These are phyloP conservation scores for Elymus sibiricus DNA, from an alignment of 176 grass and related monocot genomes.

Conservation along the genomic window DNA sequence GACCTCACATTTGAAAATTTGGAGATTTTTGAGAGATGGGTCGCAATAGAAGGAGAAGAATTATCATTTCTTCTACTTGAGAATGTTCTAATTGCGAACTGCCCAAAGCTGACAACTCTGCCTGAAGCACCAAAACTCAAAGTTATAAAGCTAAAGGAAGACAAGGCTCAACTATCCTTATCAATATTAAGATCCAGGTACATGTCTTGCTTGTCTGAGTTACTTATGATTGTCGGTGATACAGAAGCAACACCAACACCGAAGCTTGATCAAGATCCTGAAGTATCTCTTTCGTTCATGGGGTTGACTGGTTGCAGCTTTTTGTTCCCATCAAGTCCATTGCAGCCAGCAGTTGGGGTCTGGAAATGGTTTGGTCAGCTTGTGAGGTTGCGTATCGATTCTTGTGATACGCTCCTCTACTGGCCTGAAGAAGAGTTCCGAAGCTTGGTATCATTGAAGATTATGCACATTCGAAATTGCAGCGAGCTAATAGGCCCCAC, in stretches of 20 bases:
- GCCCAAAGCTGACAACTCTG: conserved; percentile 3
- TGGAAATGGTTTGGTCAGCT: neutral
- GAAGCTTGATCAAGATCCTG: neutral
- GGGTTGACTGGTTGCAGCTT: neutral
- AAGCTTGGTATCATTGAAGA: neutral
- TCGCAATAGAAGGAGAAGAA: neutral
- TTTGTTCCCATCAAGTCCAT: neutral
- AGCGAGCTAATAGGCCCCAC: neutral
- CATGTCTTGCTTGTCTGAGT: neutral
- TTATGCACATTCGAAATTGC: accelerated
- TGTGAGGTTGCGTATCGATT: accelerated
- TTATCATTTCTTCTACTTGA: neutral
- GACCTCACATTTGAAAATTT: neutral
- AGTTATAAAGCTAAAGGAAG: neutral
- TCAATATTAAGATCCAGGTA: neutral
- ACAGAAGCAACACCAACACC: neutral
- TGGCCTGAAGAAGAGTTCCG: conserved; percentile 22
- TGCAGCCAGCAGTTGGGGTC: neutral
- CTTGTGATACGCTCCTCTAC: neutral
- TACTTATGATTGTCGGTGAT: accelerated
- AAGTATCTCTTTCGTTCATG: neutral
- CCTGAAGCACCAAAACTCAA: conserved; percentile 11
- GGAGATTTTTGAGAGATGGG: neutral
- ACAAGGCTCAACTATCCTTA: neutral
- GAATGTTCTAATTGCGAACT: neutral